phyloP scores from a whole-genome alignment of 108 stramenopile genomes.

The Nitzschia sp. region DNA sequence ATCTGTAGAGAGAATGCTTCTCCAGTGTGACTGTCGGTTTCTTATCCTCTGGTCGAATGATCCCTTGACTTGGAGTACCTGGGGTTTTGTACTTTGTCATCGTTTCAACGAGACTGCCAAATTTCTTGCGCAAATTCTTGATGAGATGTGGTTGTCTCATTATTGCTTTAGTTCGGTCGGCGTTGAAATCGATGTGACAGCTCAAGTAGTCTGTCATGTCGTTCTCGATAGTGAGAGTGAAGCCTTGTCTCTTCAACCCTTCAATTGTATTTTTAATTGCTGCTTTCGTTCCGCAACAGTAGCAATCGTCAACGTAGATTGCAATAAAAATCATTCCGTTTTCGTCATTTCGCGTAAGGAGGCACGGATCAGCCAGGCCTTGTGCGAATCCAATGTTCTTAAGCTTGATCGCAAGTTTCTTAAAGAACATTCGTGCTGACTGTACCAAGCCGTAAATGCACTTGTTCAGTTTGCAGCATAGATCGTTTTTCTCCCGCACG shows the following conservation, averaged over 20 bases:
- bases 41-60: neutral
- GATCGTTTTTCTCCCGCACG: too few species aligned
- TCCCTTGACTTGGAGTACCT: neutral
- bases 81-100: constrained; percentile 14
- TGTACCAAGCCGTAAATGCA: constrained; percentile 2
- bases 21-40: neutral
- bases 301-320: constrained; percentile 2
- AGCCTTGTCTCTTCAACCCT: neutral
- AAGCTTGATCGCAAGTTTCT: neutral
- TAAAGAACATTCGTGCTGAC: neutral
- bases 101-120: neutral
- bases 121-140: neutral
- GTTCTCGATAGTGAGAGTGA: constrained; percentile 10
- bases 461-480: neutral
- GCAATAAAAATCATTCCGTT: neutral
- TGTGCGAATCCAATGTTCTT: constrained; percentile 16
- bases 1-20: neutral
- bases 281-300: neutral
- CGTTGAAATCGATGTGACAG: constrained; percentile 3
- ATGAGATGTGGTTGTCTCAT: constrained; percentile 4
- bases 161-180: neutral
- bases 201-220: constrained; percentile 22
- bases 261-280: neutral
- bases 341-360: neutral
- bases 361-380: constrained; percentile 2